Percentiles rank a stretch among this genome's conserved stretches.
phyloP scores from a whole-genome alignment of 257 asterid species.

The Jaltomata sinuosa region DNA sequence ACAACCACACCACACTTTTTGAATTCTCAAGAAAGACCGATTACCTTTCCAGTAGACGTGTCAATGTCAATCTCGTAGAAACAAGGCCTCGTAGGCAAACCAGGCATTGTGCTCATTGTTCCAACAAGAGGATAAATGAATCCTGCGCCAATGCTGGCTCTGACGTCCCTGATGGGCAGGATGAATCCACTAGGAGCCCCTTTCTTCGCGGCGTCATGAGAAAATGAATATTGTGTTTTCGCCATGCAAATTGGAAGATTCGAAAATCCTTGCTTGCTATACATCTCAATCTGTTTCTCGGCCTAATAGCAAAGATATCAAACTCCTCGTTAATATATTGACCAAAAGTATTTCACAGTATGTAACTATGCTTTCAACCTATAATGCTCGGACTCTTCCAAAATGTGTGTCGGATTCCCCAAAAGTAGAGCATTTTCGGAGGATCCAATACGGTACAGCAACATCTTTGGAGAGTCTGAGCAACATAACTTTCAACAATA shows the following conservation, averaged over 20 bases:
- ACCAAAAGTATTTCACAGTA: neutral
- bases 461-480: neutral
- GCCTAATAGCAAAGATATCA: conserved; percentile 39
- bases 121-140: conserved; percentile 93
- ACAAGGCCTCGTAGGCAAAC: conserved; percentile 96
- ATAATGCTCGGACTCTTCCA: neutral
- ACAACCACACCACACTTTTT: neutral
- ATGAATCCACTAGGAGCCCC: conserved; percentile 91
- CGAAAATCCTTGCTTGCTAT: conserved; percentile 82
- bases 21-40: conserved; percentile 73
- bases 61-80: conserved; percentile 90
- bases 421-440: neutral
- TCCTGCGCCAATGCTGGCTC: conserved; percentile 96
- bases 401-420: neutral
- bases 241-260: conserved; percentile 96
- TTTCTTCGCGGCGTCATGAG: conserved; percentile 66
- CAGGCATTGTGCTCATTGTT: conserved; percentile 99
- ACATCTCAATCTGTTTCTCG: conserved; percentile 88
- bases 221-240: conserved; percentile 92
- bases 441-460: neutral
- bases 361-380: neutral
- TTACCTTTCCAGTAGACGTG: conserved; percentile 67
- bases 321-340: neutral
- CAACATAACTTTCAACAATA: neutral
- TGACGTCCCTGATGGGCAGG: conserved; percentile 81